These are phyloP conservation scores for Myrica gale DNA, from an alignment of 306 rosid genomes.

Conservation along the genomic window DNA sequence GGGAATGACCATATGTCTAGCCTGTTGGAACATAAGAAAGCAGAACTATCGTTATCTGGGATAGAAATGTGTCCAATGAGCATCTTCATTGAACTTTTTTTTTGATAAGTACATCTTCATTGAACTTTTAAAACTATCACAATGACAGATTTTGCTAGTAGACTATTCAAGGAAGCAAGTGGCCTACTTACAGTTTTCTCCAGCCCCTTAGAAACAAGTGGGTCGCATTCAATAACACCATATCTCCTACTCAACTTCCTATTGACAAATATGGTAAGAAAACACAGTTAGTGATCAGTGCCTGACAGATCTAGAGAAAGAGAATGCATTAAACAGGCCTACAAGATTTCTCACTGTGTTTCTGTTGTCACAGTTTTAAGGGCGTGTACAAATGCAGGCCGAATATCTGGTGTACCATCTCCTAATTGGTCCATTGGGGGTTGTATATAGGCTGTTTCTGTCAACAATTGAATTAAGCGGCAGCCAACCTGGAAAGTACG, in stretches of 20 bases:
- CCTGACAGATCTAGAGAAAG: slow-evolving; percentile 13
- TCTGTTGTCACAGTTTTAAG: slow-evolving; percentile 52
- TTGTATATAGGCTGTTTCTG: slow-evolving; percentile 85
- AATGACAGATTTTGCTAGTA: slow-evolving; percentile 13
- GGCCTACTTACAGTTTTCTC: slow-evolving; percentile 75
- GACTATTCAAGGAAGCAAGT: slow-evolving; percentile 10
- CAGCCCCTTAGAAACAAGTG: slow-evolving; percentile 67
- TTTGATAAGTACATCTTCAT: no score
- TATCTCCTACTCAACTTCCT: slow-evolving; percentile 75
- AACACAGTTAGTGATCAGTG: neutral
- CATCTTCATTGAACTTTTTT: neutral
- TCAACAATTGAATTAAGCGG: slow-evolving; percentile 66
- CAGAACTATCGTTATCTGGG: slow-evolving; percentile 22
- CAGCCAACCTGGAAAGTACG: slow-evolving; percentile 68
- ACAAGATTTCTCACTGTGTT: slow-evolving; percentile 53
- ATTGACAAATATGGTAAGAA: slow-evolving; percentile 22
- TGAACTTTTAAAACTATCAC: slow-evolving; percentile 5
- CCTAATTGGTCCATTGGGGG: slow-evolving; percentile 70
- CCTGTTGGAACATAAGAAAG: slow-evolving; percentile 53
- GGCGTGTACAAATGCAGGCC: slow-evolving; percentile 78
- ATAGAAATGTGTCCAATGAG: slow-evolving; percentile 21
- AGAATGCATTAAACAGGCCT: slow-evolving; percentile 3
- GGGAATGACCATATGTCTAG: slow-evolving; percentile 95
- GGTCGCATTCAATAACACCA: slow-evolving; percentile 89
- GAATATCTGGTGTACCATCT: slow-evolving; percentile 75